Conservation (phyloP, 2,329 filamentous ascomycete species). For the Fusarium domesticum region DNA sequence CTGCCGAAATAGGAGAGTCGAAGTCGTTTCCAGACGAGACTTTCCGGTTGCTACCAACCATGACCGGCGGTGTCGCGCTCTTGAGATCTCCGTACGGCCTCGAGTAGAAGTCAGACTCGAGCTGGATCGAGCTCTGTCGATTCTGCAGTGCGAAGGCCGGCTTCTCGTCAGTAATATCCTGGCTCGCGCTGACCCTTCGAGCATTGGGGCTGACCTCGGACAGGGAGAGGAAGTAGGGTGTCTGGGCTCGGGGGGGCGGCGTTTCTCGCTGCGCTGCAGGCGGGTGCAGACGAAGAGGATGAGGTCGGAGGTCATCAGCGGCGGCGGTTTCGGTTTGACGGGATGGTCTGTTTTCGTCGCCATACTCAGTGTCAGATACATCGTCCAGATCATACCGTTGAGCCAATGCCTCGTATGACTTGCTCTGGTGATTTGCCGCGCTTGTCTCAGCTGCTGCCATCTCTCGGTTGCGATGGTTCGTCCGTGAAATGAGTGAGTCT, state of each 20-base stretch:
- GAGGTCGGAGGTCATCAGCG: slow-evolving; percentile 39
- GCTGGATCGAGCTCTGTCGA: slow-evolving; percentile 46
- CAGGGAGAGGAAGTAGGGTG: slow-evolving; percentile 35
- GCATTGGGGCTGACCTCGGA: slow-evolving; percentile 47
- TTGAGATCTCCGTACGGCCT: slow-evolving; percentile 60
- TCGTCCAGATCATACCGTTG: slow-evolving; percentile 44
- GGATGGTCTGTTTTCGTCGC: slow-evolving; percentile 35
- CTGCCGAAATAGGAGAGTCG: slow-evolving; percentile 31
- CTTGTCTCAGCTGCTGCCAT: slow-evolving; percentile 37
- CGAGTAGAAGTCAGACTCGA: slow-evolving; percentile 48
- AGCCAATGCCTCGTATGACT: slow-evolving; percentile 46
- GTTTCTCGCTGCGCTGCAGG: slow-evolving; percentile 12
- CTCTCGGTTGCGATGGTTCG: slow-evolving; percentile 50
- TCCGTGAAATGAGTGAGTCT: slow-evolving; percentile 53
- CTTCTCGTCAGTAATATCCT: slow-evolving; percentile 46
- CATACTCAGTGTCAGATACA: slow-evolving; percentile 41
- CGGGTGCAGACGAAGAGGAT: slow-evolving; percentile 55
- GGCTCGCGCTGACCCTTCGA: slow-evolving; percentile 41
- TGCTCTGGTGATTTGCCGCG: slow-evolving; percentile 32
- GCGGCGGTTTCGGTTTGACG: slow-evolving; percentile 30
- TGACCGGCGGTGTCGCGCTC: slow-evolving; percentile 51
- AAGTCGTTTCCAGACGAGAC: slow-evolving; percentile 60
- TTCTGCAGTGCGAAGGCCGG: slow-evolving; percentile 25
- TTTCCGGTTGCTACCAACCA: slow-evolving; percentile 50
- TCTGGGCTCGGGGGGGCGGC: slow-evolving; percentile 20